Conservation (phyloP, 139 green algal genomes). For the Monoraphidium neglectum region DNA sequence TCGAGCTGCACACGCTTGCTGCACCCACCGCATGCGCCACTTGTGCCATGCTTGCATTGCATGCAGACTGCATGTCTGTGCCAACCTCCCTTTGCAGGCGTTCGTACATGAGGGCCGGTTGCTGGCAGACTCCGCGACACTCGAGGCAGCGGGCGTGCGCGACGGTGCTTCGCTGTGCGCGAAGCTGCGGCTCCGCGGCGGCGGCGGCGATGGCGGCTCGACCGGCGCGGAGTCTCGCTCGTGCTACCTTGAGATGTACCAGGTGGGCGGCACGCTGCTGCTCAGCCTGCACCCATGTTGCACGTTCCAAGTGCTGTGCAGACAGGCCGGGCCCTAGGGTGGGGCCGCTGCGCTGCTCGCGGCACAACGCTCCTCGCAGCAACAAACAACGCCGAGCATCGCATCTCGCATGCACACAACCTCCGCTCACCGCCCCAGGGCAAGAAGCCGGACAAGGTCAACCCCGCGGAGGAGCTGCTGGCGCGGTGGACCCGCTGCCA, state of each 20-base stretch:
- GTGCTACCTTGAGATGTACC: slow-evolving; percentile 93
- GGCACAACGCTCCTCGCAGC: too few species aligned
- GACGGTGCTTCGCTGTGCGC: slow-evolving; percentile 20
- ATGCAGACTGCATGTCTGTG: neutral
- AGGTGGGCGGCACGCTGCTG: slow-evolving; percentile 15
- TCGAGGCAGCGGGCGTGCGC: slow-evolving; percentile 3
- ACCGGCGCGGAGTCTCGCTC: slow-evolving; percentile 86
- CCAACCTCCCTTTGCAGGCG: slow-evolving; percentile 11
- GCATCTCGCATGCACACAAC: too few species aligned
- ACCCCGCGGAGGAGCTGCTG: slow-evolving; percentile 71
- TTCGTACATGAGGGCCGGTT: slow-evolving; percentile 6
- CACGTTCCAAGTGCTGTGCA: neutral
- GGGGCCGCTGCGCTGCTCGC: too few species aligned
- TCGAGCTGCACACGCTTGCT: neutral
- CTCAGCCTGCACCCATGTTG: neutral
- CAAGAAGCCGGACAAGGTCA: slow-evolving; percentile 75
- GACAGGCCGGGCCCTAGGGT: too few species aligned
- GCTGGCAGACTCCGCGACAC: neutral
- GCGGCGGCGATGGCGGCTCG: slow-evolving; percentile 82
- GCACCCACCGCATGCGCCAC: neutral
- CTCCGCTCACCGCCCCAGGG: neutral
- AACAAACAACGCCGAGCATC: too few species aligned
- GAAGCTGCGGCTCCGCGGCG: slow-evolving; percentile 13
- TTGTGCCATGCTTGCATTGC: neutral
- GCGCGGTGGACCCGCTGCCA: slow-evolving; percentile 80